Base-by-base conservation (phyloP, 2,329 filamentous ascomycete genomes). In the Xylaria sp. region DNA sequence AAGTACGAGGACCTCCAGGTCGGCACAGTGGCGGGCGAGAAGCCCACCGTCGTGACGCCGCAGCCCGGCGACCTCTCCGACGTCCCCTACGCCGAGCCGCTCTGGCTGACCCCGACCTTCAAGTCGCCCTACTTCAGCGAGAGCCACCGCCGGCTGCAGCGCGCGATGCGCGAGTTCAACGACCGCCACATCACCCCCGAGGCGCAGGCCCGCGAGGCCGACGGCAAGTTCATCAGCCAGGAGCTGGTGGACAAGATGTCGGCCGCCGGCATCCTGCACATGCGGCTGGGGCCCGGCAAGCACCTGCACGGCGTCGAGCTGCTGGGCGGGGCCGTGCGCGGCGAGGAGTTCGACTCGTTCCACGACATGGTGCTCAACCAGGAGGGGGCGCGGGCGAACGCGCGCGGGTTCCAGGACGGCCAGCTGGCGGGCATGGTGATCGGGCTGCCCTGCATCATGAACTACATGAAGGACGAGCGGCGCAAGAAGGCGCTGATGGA, bases 391-490 rank as follows among this genome's bases (percentile, higher is more conserved):
- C 83, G 92, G 31, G 80, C 85, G 6, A 91, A 90, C 74, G 87
- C 90, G 27, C 81, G 91, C 69, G 92, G 92, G 1, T 96, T 95
- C 78, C 88, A 92, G 75, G 92, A 96, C 74, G 92, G 91, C 3
- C 93, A 92, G 77, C 87, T 96, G 85, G 89, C 91, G 2, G 92
- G 92, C 54, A 92, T 96, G 90, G 88, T 88, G 27, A 96, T 96
- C 67, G 87, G 87, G 38, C 78, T 96, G 66, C 91, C 92, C 1
- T 91, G 91, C 10, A 86, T 96, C 23, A 83, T 92, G 72, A 89
- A 94, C 79, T 96, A 89, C 82, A 85, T 90, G 75, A 86, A 84
- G 53, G 84, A 94, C 70, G 80, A 86, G 58, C 79, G 79, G 41
- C 84, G 91, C 69, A 88, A 88, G 77, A 83, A 88, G 68, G 82